These are phyloP conservation scores for Fagopyrum homotropicum DNA, from an alignment of 148 eudicot species.

Conservation along the genomic window DNA sequence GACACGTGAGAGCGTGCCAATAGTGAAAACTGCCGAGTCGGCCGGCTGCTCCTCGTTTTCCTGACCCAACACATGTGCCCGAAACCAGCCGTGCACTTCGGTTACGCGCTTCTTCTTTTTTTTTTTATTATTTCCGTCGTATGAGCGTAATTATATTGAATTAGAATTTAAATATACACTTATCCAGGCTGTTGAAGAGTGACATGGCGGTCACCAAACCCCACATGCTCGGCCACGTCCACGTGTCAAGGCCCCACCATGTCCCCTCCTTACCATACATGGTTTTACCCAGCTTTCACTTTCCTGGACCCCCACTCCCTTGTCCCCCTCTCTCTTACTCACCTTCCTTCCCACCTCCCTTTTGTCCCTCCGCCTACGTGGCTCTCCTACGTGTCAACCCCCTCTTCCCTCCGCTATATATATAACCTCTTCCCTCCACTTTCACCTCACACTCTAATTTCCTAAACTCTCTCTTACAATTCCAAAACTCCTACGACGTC, in stretches of 20 bases:
- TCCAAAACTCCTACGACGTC: neutral
- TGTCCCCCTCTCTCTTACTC: constrained; percentile 15
- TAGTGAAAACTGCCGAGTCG: constrained; percentile 20
- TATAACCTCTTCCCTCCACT: constrained; percentile 17
- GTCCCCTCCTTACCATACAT: constrained; percentile 21
- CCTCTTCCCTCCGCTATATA: constrained; percentile 13
- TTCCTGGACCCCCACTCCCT: neutral
- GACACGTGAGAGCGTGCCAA: neutral
- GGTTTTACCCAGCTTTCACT: neutral
- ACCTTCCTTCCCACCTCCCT: constrained; percentile 37
- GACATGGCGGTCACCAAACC: constrained; percentile 32
- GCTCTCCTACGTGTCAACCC: constrained; percentile 20
- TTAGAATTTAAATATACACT: neutral
- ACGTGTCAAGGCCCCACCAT: constrained; percentile 34
- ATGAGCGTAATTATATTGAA: neutral
- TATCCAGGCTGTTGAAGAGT: constrained; percentile 15
- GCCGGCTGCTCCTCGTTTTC: constrained; percentile 23
- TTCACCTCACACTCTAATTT: neutral
- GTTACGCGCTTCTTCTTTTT: constrained; percentile 6
- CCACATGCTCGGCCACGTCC: constrained; percentile 26
- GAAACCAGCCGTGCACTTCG: constrained; percentile 31
- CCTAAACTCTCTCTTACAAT: neutral
- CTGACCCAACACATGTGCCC: constrained; percentile 16
- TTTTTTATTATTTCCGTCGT: neutral
- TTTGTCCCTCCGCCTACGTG: constrained; percentile 34